Evolutionary conservation across 441 rosid species (phyloP), one percentile per base, ranked within the genome.

Genomic region (Viola pubescens): DNA sequence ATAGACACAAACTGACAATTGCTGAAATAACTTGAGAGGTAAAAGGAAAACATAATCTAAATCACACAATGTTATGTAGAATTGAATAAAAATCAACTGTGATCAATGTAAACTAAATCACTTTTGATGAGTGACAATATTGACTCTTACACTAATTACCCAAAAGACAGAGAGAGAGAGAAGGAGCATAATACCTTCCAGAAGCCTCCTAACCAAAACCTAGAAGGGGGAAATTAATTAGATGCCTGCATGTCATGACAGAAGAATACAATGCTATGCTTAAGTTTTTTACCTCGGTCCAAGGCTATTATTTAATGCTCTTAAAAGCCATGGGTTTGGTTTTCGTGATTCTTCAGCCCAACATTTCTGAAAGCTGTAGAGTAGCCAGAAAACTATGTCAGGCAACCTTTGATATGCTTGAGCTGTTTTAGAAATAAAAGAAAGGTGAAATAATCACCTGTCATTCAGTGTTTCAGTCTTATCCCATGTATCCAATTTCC

Each of bases 121-220:
- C 52, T 48, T 13, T 48, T 68, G 51, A 37, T 19, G 37, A 45
- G n/a, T 56, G 14, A 16, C 42, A 46, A 63, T 9, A 26, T 26
- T 54, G 67, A 19, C 41, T 58, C 41, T 11, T 61, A 48, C 50
- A 47, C 57, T 66, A 16, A 49, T 37, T 38, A 56, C 58, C 12
- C 45, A 49, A 50, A 12, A 55, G n/a, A 34, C 3, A n/a, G 54
- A 26, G 1, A 26, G 34, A 26, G 34, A 26, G 34, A 26, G 34
- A 19, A 2, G 34, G 44, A 67, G 70, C 53, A 50, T 52, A 42
- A 53, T 82, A 91, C 99, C 99, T 94, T 94, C 97, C 97, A 94
- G 61, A 88, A 87, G 75, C 99, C 99, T 77, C 98, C 99, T 86
- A 78, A 84, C 98, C 94, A 91, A 79, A 94, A 94, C 89, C 99